phyloP scores from a whole-genome alignment of 257 asterid species.

The Orobanche coerulescens region DNA sequence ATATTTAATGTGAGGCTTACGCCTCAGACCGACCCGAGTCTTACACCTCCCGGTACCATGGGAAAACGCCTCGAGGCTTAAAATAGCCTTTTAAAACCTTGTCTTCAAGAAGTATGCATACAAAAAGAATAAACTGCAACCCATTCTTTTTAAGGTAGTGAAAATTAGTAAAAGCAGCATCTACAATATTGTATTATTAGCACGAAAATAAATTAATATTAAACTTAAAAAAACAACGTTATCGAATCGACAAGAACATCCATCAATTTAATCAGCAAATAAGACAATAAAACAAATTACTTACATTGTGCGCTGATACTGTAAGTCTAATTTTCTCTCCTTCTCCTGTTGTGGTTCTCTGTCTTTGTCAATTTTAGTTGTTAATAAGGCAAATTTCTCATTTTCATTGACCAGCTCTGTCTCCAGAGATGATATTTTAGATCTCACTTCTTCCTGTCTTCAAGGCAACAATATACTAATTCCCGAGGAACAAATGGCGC shows the following conservation, averaged over 20 bases:
- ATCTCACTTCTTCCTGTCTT: slow-evolving; percentile 69
- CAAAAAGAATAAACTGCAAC: no score
- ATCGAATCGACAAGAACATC: no score
- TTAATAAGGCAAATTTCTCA: slow-evolving; percentile 37
- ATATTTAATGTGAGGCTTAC: no score
- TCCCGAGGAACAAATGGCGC: slow-evolving; percentile 10
- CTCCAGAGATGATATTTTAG: slow-evolving; percentile 50
- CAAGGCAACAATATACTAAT: slow-evolving; percentile 13
- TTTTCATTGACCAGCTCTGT: slow-evolving; percentile 38
- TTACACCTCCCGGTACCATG: no score
- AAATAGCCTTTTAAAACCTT: no score
- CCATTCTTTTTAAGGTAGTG: no score
- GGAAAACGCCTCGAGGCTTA: no score
- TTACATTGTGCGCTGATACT: slow-evolving; percentile 71
- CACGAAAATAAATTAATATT: no score
- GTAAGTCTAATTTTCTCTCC: slow-evolving; percentile 61
- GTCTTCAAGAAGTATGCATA: no score
- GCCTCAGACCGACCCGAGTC: no score
- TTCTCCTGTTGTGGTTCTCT: slow-evolving; percentile 45
- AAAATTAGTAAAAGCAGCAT: no score
- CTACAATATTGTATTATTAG: no score
- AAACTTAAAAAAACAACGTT: background rate
- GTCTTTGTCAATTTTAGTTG: slow-evolving; percentile 34
- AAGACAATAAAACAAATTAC: slow-evolving; percentile 7
- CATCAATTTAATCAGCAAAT: background rate